Percentiles rank a stretch among this genome's conserved stretches.
phyloP scores from a whole-genome alignment of 2,329 filamentous ascomycete genomes.

The Arthrobotrys entomopaga region DNA sequence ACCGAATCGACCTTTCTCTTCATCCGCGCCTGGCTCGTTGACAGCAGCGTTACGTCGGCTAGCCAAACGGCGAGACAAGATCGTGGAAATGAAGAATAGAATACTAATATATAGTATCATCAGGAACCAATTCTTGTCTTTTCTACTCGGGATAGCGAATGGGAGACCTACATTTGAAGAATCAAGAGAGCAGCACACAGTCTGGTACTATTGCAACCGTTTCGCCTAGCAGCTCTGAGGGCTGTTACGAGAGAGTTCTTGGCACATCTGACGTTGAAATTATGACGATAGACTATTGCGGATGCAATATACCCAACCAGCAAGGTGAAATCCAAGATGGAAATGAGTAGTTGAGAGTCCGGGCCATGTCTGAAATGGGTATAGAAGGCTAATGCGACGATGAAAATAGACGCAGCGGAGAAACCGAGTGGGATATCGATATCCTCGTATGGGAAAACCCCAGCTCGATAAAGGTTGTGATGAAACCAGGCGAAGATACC shows the following conservation, averaged over 20 bases:
- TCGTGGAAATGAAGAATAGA: conserved; percentile 5
- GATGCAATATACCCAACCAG: conserved; percentile 26
- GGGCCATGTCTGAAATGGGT: not conserved
- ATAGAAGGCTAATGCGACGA: conserved; percentile 7
- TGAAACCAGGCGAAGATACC: conserved; percentile 57
- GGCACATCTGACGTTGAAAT: conserved; percentile 11
- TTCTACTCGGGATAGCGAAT: not conserved
- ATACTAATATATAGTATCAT: not conserved
- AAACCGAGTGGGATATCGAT: conserved; percentile 49
- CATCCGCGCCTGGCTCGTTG: not conserved
- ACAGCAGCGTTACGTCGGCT: not conserved
- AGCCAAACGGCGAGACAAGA: not conserved
- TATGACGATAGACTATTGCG: conserved; percentile 34
- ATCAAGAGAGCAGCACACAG: conserved; percentile 20
- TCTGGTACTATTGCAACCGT: conserved; percentile 16
- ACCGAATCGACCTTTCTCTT: conserved; percentile 5
- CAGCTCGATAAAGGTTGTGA: conserved; percentile 45
- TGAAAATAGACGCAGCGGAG: conserved; percentile 46
- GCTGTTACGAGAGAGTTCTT: conserved; percentile 17
- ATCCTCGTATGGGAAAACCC: conserved; percentile 16
- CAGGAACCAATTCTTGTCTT: not conserved
- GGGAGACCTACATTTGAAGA: conserved; percentile 1
- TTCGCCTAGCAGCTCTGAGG: not conserved
- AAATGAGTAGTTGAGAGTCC: conserved; percentile 13
- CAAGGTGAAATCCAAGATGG: conserved; percentile 6